Evolutionary conservation across 202 grass and related monocot species (phyloP).

Genomic region (Dendrocalamus latiflorus): DNA sequence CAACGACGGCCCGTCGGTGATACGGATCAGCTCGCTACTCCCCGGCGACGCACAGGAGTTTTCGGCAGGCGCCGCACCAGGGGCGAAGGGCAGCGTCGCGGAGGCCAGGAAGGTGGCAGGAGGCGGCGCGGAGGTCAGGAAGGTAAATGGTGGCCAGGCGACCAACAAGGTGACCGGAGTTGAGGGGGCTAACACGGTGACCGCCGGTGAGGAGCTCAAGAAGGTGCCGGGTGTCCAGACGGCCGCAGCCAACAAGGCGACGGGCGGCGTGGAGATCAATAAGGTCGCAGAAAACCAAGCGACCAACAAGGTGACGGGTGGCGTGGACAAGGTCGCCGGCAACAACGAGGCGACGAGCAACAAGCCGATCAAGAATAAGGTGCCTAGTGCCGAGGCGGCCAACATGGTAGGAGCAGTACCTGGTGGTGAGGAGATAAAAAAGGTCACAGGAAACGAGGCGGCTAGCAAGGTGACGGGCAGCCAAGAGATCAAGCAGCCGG

Average conservation of each 20-base stretch:
- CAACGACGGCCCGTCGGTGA: neutral
- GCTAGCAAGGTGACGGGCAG: neutral
- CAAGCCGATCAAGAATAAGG: too few relatives aligned
- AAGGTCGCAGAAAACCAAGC: too few relatives aligned
- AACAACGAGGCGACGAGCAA: neutral
- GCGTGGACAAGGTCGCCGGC: too few relatives aligned
- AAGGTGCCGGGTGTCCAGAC: too few relatives aligned
- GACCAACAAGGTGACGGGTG: too few relatives aligned
- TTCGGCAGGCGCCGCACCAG: neutral
- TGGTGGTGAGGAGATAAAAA: neutral
- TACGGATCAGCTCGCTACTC: slow-evolving; percentile 29
- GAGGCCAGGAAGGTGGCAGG: neutral
- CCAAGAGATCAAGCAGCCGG: neutral
- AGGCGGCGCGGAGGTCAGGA: neutral
- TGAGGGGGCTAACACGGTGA: too few relatives aligned
- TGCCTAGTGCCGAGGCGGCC: neutral
- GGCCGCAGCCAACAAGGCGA: neutral
- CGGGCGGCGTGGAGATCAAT: too few relatives aligned
- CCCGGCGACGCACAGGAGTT: neutral
- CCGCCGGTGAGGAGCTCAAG: too few relatives aligned
- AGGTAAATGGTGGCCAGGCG: neutral
- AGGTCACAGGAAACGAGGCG: too few relatives aligned
- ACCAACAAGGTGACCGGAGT: neutral
- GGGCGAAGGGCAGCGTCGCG: neutral
- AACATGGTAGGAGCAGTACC: too few relatives aligned